These are phyloP conservation scores for Aspergillus ustus DNA, from an alignment of 2,329 filamentous ascomycete species.

Conservation along the genomic window DNA sequence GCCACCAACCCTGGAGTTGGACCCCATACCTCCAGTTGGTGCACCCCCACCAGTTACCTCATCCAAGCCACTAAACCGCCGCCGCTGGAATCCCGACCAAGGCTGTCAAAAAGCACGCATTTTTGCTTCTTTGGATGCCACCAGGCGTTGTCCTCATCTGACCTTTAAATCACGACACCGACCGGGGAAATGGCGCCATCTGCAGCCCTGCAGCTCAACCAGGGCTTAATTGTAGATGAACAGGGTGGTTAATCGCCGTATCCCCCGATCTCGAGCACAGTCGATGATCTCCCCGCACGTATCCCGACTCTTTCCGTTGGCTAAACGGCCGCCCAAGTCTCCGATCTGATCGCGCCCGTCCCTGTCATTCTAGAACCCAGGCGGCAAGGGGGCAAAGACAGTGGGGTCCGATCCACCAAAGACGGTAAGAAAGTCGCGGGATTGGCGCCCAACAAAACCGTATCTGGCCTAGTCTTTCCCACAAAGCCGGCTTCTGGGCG, in stretches of 20 bases:
- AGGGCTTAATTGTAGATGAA: background rate
- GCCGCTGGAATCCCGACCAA: background rate
- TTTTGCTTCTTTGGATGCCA: conserved; percentile 5
- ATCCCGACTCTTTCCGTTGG: background rate
- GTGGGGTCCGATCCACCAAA: background rate
- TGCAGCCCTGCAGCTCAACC: background rate
- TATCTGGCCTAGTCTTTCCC: background rate
- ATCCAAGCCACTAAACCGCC: conserved; percentile 1
- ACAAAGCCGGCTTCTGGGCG: background rate
- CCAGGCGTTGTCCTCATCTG: background rate
- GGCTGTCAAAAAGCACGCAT: background rate
- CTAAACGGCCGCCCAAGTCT: background rate
- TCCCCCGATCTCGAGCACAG: background rate
- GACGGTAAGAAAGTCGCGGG: background rate
- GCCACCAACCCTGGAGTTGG: background rate
- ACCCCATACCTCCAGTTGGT: conserved; percentile 1
- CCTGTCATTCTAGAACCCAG: conserved; percentile 6
- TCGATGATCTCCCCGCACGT: background rate
- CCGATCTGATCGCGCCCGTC: background rate
- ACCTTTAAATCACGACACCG: background rate
- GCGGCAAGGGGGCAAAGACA: background rate
- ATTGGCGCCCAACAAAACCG: conserved; percentile 3
- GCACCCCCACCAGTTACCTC: conserved; percentile 11
- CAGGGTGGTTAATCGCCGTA: background rate
- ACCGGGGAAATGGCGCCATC: conserved; percentile 13